phyloP scores from a whole-genome alignment of 192 early-diverging fungal genomes.

The Entomortierella chlamydospora region DNA sequence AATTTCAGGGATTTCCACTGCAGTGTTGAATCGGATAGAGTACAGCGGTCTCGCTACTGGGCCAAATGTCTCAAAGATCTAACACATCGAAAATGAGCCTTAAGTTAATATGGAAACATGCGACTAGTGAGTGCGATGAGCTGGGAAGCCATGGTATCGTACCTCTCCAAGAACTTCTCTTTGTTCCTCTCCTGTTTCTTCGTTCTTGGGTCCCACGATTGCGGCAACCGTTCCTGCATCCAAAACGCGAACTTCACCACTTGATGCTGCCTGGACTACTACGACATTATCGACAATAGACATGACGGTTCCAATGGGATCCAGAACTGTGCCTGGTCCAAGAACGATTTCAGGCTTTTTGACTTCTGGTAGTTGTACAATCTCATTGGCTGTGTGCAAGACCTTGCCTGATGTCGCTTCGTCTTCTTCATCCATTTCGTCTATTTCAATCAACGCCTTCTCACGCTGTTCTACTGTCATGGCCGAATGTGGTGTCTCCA shows the following conservation, averaged over 20 bases:
- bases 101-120: no score
- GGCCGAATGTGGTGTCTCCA: neutral
- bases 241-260: conserved; percentile 68
- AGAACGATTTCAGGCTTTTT: conserved; percentile 59
- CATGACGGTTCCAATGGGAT: conserved; percentile 73
- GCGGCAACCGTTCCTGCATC: conserved; percentile 82
- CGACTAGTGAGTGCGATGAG: no score
- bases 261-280: conserved; percentile 67
- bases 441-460: conserved; percentile 34
- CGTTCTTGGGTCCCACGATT: neutral
- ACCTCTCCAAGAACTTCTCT: conserved; percentile 73
- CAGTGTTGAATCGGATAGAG: conserved; percentile 77
- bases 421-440: conserved; percentile 56
- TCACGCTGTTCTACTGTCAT: conserved; percentile 46
- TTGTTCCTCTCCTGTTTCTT: conserved; percentile 67
- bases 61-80: conserved; percentile 94
- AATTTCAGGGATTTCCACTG: conserved; percentile 67
- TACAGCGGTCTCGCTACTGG: conserved; percentile 87
- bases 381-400: conserved; percentile 72
- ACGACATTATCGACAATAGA: conserved; percentile 79
- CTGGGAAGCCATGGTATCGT: no score
- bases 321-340: conserved; percentile 59
- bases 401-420: conserved; percentile 8
- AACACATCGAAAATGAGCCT: conserved; percentile 15
- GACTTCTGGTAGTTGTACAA: conserved; percentile 60